Base-by-base conservation (phyloP, 305 asterid genomes). In the Solanum chacoense region DNA sequence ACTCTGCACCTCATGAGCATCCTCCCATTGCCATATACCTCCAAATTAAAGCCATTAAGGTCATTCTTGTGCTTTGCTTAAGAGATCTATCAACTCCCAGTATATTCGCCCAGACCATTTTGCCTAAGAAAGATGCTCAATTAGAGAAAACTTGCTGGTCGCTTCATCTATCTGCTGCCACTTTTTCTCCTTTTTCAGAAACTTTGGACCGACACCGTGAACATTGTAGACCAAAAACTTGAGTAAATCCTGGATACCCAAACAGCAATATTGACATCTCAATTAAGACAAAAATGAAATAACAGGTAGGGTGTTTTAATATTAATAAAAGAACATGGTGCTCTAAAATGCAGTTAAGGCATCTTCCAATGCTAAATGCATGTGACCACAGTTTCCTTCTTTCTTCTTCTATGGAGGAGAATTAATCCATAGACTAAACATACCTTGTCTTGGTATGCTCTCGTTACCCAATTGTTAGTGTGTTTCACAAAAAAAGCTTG, bases 61-160 rank as follows among this genome's bases (percentile, higher is more conserved):
- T 95, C 96, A n/a, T 88, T 94, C 87, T 94, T 94, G 87, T 94
- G 98, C 93, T 93, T 95, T 63, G 96, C 93, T 87, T 26, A 96
- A 90, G 91, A 98, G 93, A 92, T 98, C 98, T 90, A 96, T 94
- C 92, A 95, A 90, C 93, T 98, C 98, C 91, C 91, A 92, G 45
- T 94, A 95, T 88, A 98, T 96, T 97, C 18, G 97, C 98, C 98
- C 98, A 95, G 77, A 95, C 99, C 99, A 97, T 95, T 96, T 97
- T 96, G 90, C 98, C 98, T 84, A 97, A 88, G 94, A 97, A 97
- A 92, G 94, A 97, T 84, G 98, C 98, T 90, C 99, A 98, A 91
- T 96, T 94, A 26, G 96, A 94, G 90, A 95, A 96, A 67, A 93
- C 87, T 87, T 88, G 95, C 91, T 94, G 93, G 86, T 98, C 98